These are phyloP conservation scores for Kluyveromyces aestuarii DNA, from an alignment of 805 yeast species.

Conservation along the genomic window DNA sequence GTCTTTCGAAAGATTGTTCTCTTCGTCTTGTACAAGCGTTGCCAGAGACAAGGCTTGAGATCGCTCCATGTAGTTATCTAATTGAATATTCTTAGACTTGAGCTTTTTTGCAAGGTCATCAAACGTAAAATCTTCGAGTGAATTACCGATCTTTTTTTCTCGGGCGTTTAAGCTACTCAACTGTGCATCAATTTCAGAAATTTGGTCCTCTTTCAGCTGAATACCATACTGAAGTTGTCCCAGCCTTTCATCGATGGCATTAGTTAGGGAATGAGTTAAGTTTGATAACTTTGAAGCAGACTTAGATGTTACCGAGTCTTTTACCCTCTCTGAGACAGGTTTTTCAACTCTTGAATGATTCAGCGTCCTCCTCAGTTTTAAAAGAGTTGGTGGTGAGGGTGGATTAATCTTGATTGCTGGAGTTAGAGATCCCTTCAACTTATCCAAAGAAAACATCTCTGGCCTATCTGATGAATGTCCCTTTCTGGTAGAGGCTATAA, in stretches of 20 bases:
- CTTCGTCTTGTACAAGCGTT: slow-evolving; percentile 48
- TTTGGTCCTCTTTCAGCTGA: not conserved
- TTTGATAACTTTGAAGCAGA: slow-evolving; percentile 3
- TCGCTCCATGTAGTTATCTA: slow-evolving; percentile 39
- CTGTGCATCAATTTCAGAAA: slow-evolving; percentile 1
- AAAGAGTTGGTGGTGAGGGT: slow-evolving; percentile 2
- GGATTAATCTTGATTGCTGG: slow-evolving; percentile 1
- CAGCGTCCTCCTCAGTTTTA: not conserved
- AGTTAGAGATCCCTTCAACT: slow-evolving; percentile 1
- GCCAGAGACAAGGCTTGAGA: slow-evolving; percentile 57
- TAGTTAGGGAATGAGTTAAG: slow-evolving; percentile 5
- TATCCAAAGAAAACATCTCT: not conserved
- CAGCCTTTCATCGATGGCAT: not conserved
- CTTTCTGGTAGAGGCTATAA: not conserved
- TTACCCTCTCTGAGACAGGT: not conserved
- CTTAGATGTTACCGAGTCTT: not conserved
- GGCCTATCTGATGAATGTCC: not conserved
- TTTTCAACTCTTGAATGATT: not conserved
- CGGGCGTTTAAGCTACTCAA: not conserved
- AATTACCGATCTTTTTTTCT: not conserved
- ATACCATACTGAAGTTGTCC: not conserved
- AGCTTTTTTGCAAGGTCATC: not conserved
- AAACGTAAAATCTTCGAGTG: not conserved
- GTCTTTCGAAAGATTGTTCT: slow-evolving; percentile 19
- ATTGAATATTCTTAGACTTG: not conserved